A percentile compares a stretch with the other conserved stretches of the same genome.
phyloP scores from a whole-genome alignment of 768 basidiomycete species.

The Fomitopsis pulvina region DNA sequence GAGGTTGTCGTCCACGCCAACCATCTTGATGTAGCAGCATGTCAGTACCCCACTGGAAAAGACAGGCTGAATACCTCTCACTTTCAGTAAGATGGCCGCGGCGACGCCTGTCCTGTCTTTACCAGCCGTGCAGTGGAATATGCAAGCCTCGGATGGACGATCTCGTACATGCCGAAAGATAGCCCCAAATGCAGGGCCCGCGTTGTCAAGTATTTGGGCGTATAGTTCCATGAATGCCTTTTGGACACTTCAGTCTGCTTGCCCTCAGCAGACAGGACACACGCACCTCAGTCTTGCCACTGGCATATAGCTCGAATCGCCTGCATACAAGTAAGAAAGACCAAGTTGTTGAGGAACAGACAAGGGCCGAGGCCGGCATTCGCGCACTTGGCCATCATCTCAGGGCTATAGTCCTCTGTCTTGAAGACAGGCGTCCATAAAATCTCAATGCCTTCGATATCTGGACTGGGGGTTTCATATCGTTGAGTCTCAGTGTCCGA shows the following conservation, averaged over 20 bases:
- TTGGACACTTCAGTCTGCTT: not conserved
- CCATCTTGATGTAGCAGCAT: slow-evolving; percentile 42
- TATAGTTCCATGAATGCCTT: slow-evolving; percentile 81
- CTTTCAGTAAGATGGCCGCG: slow-evolving; percentile 67
- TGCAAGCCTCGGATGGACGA: slow-evolving; percentile 50
- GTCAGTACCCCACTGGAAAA: not conserved
- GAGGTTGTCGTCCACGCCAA: slow-evolving; percentile 56
- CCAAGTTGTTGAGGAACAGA: not conserved
- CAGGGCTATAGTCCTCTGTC: slow-evolving; percentile 76
- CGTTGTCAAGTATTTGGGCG: slow-evolving; percentile 74
- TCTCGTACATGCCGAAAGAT: slow-evolving; percentile 74
- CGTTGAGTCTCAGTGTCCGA: slow-evolving; percentile 76
- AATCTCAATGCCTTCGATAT: slow-evolving; percentile 57
- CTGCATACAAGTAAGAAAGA: slow-evolving; percentile 25
- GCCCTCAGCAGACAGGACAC: slow-evolving; percentile 39
- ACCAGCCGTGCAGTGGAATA: slow-evolving; percentile 83
- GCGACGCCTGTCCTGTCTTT: slow-evolving; percentile 79
- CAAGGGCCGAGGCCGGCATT: slow-evolving; percentile 21
- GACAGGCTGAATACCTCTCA: slow-evolving; percentile 21
- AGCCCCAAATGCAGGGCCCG: slow-evolving; percentile 56
- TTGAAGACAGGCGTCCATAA: slow-evolving; percentile 56
- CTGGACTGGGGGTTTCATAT: slow-evolving; percentile 59
- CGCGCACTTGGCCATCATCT: slow-evolving; percentile 79
- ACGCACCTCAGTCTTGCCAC: slow-evolving; percentile 69
- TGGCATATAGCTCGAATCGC: slow-evolving; percentile 69